A percentile compares a stretch with the other conserved stretches of the same genome.
Evolutionary conservation across 202 grass and related monocot species (phyloP).

Genomic region (Bolboschoenoplectus hybrid): DNA sequence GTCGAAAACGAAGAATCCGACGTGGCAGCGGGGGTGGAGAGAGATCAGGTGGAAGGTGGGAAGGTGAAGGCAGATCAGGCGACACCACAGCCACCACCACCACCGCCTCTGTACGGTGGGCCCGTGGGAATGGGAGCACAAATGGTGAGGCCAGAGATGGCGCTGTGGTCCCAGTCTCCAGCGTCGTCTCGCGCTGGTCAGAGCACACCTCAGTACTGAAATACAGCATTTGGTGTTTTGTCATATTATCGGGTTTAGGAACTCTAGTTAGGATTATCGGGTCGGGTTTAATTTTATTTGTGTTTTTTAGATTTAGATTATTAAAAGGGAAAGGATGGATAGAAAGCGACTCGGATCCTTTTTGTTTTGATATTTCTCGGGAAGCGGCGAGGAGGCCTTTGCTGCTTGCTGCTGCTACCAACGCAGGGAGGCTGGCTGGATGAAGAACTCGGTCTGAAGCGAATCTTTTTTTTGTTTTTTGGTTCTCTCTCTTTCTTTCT

Average conservation of each 20-base stretch:
- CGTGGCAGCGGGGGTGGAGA: conserved; percentile 8
- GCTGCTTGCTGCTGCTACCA: neutral
- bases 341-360: conserved; percentile 22
- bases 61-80: neutral
- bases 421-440: neutral
- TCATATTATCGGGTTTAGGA: neutral
- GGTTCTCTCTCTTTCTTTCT: neutral
- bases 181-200: conserved; percentile 18
- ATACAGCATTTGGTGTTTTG: neutral
- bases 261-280: neutral
- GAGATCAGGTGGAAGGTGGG: neutral
- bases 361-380: conserved; percentile 42
- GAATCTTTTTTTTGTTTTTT: neutral
- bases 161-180: conserved; percentile 48
- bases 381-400: conserved; percentile 27
- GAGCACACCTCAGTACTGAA: conserved; percentile 43
- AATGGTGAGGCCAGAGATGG: conserved; percentile 43
- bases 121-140: conserved; percentile 32
- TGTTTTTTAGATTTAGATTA: neutral
- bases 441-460: neutral
- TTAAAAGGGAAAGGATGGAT: neutral
- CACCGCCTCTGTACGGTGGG: conserved; percentile 32
- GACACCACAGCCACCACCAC: neutral
- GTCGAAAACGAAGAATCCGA: conserved; percentile 8
- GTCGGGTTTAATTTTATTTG: neutral